phyloP scores from a whole-genome alignment of 352 stramenopile species.

The Pythium scleroteichum region DNA sequence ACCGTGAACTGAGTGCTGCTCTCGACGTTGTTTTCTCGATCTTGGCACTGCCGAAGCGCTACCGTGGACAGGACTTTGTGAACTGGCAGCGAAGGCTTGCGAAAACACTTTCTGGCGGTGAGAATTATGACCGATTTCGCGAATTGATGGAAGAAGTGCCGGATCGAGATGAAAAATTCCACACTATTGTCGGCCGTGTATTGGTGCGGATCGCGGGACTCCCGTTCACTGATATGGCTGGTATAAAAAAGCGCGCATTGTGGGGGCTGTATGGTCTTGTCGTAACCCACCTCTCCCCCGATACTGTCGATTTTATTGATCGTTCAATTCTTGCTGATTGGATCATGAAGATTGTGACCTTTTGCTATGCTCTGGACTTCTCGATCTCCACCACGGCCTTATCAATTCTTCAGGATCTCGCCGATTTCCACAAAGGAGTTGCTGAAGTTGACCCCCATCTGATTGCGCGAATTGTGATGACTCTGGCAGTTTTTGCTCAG shows the following conservation, averaged over 20 bases:
- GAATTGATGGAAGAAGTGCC: constrained; percentile 71
- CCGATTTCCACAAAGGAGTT: constrained; percentile 74
- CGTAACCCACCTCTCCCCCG: constrained; percentile 59
- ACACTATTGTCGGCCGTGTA: constrained; percentile 71
- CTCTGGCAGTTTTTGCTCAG: constrained; percentile 80
- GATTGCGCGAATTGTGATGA: constrained; percentile 86
- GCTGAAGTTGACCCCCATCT: constrained; percentile 66
- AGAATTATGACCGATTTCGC: constrained; percentile 36
- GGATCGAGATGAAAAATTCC: constrained; percentile 64
- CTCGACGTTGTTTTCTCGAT: constrained; percentile 81
- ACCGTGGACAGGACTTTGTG: constrained; percentile 75
- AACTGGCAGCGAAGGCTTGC: constrained; percentile 76
- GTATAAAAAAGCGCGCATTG: constrained; percentile 80
- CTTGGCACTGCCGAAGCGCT: constrained; percentile 67
- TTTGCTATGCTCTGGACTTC: constrained; percentile 71
- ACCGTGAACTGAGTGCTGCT: constrained; percentile 74
- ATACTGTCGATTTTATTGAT: constrained; percentile 36
- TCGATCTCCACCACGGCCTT: constrained; percentile 79
- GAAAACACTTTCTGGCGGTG: constrained; percentile 17
- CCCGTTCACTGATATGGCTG: constrained; percentile 69
- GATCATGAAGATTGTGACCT: constrained; percentile 81
- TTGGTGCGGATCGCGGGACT: constrained; percentile 75
- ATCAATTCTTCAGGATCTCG: constrained; percentile 76
- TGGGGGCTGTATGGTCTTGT: constrained; percentile 82
- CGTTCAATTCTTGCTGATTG: constrained; percentile 62